These are phyloP conservation scores for Diutina catenulata DNA, from an alignment of 1,139 yeast species.

Conservation along the genomic window DNA sequence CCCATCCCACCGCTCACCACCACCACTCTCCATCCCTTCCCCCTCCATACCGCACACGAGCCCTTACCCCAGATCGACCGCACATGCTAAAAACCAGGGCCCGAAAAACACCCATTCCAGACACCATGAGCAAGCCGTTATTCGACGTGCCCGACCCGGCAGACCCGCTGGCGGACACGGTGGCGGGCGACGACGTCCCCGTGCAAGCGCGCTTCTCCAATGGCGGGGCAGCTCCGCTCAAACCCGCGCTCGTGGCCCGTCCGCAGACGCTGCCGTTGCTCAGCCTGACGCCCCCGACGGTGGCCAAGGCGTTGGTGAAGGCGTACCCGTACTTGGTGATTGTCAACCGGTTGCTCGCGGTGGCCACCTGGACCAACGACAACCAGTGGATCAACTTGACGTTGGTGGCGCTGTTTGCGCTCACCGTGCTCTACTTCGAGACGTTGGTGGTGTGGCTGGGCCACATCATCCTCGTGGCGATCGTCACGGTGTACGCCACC, in stretches of 20 bases:
- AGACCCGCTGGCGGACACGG: background rate
- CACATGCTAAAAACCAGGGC: too few relatives aligned
- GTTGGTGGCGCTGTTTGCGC: constrained; percentile 42
- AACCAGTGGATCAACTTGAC: constrained; percentile 70
- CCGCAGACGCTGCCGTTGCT: constrained; percentile 33
- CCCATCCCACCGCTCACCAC: too few relatives aligned
- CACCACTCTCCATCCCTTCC: too few relatives aligned
- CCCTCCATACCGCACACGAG: too few relatives aligned
- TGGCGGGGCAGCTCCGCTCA: constrained; percentile 1
- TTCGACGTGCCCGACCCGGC: background rate
- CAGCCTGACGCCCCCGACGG: constrained; percentile 82
- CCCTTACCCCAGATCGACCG: too few relatives aligned
- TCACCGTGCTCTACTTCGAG: constrained; percentile 65
- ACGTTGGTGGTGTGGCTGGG: constrained; percentile 65
- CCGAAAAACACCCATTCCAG: too few relatives aligned
- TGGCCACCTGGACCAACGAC: constrained; percentile 86
- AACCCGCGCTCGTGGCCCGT: background rate
- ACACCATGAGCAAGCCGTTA: constrained; percentile 1
- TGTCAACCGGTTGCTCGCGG: constrained; percentile 54
- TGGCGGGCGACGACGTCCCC: background rate
- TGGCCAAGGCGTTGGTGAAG: constrained; percentile 68
- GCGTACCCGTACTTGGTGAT: constrained; percentile 77
- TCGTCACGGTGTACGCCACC: constrained; percentile 55
- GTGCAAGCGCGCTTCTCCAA: background rate
- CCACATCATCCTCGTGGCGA: constrained; percentile 60